Conservation (phyloP, 192 early-diverging fungal species). For the Backusella sp. region DNA sequence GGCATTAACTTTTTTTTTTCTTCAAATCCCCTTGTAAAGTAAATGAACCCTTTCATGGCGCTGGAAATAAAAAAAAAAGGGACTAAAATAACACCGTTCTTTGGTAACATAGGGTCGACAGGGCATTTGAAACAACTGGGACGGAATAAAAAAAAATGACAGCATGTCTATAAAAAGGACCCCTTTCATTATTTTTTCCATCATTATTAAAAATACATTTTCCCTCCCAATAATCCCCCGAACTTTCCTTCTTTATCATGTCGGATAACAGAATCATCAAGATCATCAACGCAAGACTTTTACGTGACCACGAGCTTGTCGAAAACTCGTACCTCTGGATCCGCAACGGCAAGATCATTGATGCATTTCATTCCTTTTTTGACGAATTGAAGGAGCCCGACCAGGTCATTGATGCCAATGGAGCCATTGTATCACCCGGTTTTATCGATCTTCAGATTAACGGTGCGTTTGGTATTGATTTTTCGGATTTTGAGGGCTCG, state of each 20-base stretch:
- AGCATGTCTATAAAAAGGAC: background rate
- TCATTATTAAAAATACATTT: background rate
- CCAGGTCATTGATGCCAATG: conserved; percentile 67
- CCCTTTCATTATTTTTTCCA: background rate
- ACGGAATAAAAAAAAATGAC: background rate
- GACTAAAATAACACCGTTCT: background rate
- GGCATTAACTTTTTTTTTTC: background rate
- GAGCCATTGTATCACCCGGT: conserved; percentile 73
- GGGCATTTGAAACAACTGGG: background rate
- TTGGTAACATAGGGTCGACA: background rate
- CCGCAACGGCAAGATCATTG: conserved; percentile 75
- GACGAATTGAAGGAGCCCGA: conserved; percentile 62
- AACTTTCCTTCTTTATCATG: too few relatives aligned
- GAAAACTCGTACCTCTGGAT: conserved; percentile 72
- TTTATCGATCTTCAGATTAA: conserved; percentile 84
- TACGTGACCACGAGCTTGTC: conserved; percentile 75
- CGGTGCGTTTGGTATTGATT: conserved; percentile 81
- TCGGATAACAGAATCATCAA: conserved; percentile 49
- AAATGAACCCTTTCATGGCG: background rate
- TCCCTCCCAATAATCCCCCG: background rate
- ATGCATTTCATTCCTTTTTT: conserved; percentile 73
- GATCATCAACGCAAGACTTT: conserved; percentile 75
- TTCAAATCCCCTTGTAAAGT: background rate
- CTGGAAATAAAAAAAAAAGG: too few relatives aligned
- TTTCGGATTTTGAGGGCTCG: conserved; percentile 54